Conservation (phyloP, 192 early-diverging fungal species). For the Gigaspora rosea region DNA sequence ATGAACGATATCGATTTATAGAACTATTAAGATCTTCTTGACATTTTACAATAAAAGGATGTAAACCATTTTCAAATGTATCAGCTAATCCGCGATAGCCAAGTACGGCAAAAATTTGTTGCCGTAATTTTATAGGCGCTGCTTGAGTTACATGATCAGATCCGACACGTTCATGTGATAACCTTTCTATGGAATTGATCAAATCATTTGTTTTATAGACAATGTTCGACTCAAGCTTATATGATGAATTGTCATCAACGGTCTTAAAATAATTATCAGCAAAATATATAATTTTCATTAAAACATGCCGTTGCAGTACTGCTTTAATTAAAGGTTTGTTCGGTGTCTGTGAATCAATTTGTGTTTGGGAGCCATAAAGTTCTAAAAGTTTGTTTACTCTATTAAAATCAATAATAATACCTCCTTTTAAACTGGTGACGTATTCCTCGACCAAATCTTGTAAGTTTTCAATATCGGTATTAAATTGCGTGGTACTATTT, state of each 20-base stretch:
- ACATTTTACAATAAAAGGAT: background rate
- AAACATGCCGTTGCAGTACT: slow-evolving; percentile 10
- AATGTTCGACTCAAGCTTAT: background rate
- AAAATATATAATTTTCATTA: background rate
- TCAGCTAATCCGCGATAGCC: slow-evolving; percentile 13
- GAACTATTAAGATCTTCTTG: background rate
- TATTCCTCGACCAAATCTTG: background rate
- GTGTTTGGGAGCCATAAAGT: background rate
- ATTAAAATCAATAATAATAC: background rate
- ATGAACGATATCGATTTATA: background rate
- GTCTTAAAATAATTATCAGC: background rate
- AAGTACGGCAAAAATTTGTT: slow-evolving; percentile 27
- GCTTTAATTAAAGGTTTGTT: background rate
- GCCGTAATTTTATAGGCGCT: slow-evolving; percentile 19
- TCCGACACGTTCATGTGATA: background rate
- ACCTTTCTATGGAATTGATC: background rate
- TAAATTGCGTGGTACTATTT: slow-evolving; percentile 2
- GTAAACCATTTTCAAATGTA: background rate
- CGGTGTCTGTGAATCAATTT: background rate
- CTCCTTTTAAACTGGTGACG: background rate
- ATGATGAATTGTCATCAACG: too few relatives aligned
- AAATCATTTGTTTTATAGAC: background rate
- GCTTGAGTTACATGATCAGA: background rate
- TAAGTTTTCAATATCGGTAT: background rate
- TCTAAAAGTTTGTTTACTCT: slow-evolving; percentile 6